phyloP scores from a whole-genome alignment of 805 yeast genomes.

The Starmerella etchellsii region DNA sequence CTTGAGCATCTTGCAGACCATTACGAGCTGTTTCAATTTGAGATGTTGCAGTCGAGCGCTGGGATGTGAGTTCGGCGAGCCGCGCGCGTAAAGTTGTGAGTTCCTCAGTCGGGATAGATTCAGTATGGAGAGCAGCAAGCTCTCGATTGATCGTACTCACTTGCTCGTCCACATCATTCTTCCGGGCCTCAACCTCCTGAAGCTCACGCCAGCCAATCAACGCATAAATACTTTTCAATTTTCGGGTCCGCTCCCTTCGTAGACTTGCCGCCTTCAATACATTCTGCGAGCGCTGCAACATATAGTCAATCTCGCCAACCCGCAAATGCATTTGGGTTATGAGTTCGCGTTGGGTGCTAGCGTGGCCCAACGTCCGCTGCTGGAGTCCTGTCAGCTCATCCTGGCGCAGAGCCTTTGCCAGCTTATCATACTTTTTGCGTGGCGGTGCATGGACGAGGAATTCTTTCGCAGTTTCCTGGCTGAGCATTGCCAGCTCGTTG shows the following conservation, averaged over 20 bases:
- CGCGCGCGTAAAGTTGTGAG: too few species aligned
- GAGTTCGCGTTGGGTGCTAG: not conserved
- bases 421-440: slow-evolving; percentile 55
- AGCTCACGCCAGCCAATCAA: not conserved
- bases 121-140: too few species aligned
- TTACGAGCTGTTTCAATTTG: too few species aligned
- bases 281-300: not conserved
- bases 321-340: slow-evolving; percentile 17
- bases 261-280: not conserved
- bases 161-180: not conserved
- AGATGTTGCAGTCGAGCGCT: too few species aligned
- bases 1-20: too few species aligned
- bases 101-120: too few species aligned
- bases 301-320: slow-evolving; percentile 14
- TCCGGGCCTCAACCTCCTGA: not conserved
- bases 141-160: too few species aligned
- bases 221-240: not conserved
- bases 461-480: slow-evolving; percentile 88
- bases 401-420: slow-evolving; percentile 40
- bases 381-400: slow-evolving; percentile 28
- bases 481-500: slow-evolving; percentile 82
- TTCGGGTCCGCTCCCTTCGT: not conserved
- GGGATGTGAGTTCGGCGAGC: too few species aligned
- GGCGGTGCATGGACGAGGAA: slow-evolving; percentile 70
- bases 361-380: slow-evolving; percentile 26